phyloP scores from a whole-genome alignment of 176 grass and related monocot genomes.

The Carex parvula region DNA sequence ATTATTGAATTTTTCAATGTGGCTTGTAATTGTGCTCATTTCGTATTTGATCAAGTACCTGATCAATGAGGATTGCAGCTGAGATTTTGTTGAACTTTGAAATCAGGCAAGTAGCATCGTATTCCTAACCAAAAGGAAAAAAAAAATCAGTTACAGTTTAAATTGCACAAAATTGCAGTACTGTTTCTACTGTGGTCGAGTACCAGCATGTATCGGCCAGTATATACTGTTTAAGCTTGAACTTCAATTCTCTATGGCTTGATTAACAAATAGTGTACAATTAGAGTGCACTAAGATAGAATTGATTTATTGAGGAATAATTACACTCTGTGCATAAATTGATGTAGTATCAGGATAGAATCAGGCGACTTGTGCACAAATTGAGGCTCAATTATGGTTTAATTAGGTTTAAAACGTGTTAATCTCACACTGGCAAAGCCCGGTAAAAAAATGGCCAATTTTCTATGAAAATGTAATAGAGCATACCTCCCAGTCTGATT shows the following conservation, averaged over 20 bases:
- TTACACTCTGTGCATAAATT: background rate
- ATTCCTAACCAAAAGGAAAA: constrained; percentile 50
- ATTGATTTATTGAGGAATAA: background rate
- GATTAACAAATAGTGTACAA: background rate
- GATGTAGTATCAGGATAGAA: background rate
- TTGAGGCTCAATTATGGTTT: background rate
- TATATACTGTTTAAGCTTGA: background rate
- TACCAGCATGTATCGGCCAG: background rate
- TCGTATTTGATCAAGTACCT: constrained; percentile 43
- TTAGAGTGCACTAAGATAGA: background rate
- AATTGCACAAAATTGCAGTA: background rate
- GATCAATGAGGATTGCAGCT: constrained; percentile 85
- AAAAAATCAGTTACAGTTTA: background rate
- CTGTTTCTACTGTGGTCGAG: background rate
- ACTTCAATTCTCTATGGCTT: background rate
- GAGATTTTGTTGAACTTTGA: constrained; percentile 56
- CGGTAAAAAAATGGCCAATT: background rate
- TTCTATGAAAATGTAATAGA: background rate
- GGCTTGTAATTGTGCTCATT: background rate
- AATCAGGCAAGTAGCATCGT: constrained; percentile 71
- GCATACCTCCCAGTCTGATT: constrained; percentile 77
- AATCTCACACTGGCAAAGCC: background rate
- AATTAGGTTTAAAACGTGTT: background rate
- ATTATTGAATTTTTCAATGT: background rate
- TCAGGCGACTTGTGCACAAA: background rate